Percentiles rank a stretch among this genome's conserved stretches.
Conservation (phyloP, 108 stramenopile genomes). For the Skeletonema marinoi region DNA sequence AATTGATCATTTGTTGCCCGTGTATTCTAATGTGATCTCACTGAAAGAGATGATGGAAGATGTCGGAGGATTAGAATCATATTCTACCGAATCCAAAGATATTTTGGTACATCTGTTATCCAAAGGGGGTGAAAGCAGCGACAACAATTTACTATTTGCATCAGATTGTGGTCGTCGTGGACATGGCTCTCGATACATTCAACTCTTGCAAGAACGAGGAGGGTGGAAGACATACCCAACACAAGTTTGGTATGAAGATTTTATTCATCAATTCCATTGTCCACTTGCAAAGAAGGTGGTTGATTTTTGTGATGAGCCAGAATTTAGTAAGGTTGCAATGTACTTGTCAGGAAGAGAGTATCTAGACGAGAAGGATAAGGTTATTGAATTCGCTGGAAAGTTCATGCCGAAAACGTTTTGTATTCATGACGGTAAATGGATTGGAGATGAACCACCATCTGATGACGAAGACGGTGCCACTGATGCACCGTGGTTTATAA, state of each 20-base stretch:
- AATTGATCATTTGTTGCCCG: slow-evolving; percentile 34
- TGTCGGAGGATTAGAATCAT: slow-evolving; percentile 3
- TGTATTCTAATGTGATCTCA: slow-evolving; percentile 29
- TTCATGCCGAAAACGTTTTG: slow-evolving; percentile 54
- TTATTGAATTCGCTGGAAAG: slow-evolving; percentile 19
- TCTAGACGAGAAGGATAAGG: slow-evolving; percentile 59
- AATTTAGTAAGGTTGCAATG: slow-evolving; percentile 46
- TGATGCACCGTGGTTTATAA: slow-evolving; percentile 1
- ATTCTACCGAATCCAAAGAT: not conserved
- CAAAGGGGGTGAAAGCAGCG: not conserved
- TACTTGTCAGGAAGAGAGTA: slow-evolving; percentile 47
- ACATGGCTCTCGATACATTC: slow-evolving; percentile 33
- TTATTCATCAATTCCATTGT: slow-evolving; percentile 37
- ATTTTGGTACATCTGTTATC: not conserved
- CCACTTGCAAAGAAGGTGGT: slow-evolving; percentile 48
- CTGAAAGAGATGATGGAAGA: slow-evolving; percentile 38
- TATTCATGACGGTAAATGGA: slow-evolving; percentile 28
- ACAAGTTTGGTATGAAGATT: slow-evolving; percentile 59
- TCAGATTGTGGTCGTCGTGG: slow-evolving; percentile 49
- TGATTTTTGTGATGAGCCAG: slow-evolving; percentile 58
- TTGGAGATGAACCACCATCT: not conserved
- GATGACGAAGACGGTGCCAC: slow-evolving; percentile 7
- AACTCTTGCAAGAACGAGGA: slow-evolving; percentile 14
- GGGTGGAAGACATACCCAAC: slow-evolving; percentile 36
- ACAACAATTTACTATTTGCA: slow-evolving; percentile 5